A percentile compares a stretch with the other conserved stretches of the same genome.
phyloP scores from a whole-genome alignment of 2,329 filamentous ascomycete species.

The Hortaea werneckii region DNA sequence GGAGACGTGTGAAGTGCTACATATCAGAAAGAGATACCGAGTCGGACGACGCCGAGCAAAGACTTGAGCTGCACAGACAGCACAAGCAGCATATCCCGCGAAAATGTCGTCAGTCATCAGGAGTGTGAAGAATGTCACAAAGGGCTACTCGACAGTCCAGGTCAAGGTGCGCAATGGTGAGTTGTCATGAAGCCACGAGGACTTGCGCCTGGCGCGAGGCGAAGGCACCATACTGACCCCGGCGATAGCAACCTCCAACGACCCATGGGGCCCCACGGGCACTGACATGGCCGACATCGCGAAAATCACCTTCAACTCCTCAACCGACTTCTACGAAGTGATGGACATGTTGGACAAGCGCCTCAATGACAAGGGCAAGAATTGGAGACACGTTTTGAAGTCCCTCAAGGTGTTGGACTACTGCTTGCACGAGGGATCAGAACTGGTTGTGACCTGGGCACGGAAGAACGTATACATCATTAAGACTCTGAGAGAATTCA shows the following conservation, averaged over 20 bases:
- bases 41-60: background rate
- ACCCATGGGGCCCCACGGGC: constrained; percentile 94
- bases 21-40: too few species aligned
- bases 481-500: constrained; percentile 94
- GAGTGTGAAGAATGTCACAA: constrained; percentile 98
- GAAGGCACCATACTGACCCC: constrained; percentile 4
- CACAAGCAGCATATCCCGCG: constrained; percentile 4
- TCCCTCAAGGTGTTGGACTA: constrained; percentile 97
- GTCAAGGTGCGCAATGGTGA: constrained; percentile 96
- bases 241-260: constrained; percentile 84
- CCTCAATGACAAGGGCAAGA: constrained; percentile 98
- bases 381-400: constrained; percentile 97
- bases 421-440: constrained; percentile 92
- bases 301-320: constrained; percentile 93
- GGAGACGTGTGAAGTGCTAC: too few species aligned
- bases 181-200: constrained; percentile 22
- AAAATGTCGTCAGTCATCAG: constrained; percentile 95
- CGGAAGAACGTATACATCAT: constrained; percentile 98
- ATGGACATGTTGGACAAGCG: constrained; percentile 99
- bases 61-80: background rate
- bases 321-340: constrained; percentile 97
- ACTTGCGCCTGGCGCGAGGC: background rate
- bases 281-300: constrained; percentile 99
- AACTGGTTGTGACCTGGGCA: constrained; percentile 94
- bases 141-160: constrained; percentile 92